Evolutionary conservation across 2,329 filamentous ascomycete genomes (phyloP), one percentile per base, ranked within the genome.

Genomic region (Xylariaceae sp.): DNA sequence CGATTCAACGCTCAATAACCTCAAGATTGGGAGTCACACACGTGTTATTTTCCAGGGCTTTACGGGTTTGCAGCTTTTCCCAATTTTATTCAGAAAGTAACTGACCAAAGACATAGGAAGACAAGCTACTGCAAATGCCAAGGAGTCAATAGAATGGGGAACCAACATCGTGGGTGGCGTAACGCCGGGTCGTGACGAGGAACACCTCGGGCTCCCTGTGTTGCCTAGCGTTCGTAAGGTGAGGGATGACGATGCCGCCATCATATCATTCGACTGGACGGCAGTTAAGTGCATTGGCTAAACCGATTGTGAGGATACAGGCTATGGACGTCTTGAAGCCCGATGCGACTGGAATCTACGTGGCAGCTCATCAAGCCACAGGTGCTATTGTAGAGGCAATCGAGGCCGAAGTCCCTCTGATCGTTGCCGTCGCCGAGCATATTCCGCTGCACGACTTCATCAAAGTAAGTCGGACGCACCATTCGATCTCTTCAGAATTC

Each of bases 121-220:
- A 40, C 71, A 81, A 67, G 85, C 86, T 10, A 91, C 86, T 2
- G 78, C 79, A 55, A 90, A 92, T 66, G 86, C 86, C 23, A 78
- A 80, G 64, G 85, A 90, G 62, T 88, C 85, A 11, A 68, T 91
- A 47, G 80, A 74, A 64, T 92, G 85, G 77, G 87, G 87, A 11
- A 91, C 87, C 32, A 85, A 88, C 29, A 83, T 92, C 48, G 85
- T 92, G 0, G 87, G 87, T 22, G 86, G 86, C 21, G 85, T 90
- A 16, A 88, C 80, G 42, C 87, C 86, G 1, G 82, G 81, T 3
- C 79, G 82, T 39, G 76, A 80, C 46, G 82, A 82, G 38, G 80
- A 87, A 59, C 86, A 91, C 68, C 68, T 91, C 17, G 85, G 83
- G 2, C 70, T 88, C 27, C 87, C 87, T 2, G 75, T 91, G 1